Conservation (phyloP, 2,329 filamentous ascomycete genomes). For the Microsporum ferrugineum region DNA sequence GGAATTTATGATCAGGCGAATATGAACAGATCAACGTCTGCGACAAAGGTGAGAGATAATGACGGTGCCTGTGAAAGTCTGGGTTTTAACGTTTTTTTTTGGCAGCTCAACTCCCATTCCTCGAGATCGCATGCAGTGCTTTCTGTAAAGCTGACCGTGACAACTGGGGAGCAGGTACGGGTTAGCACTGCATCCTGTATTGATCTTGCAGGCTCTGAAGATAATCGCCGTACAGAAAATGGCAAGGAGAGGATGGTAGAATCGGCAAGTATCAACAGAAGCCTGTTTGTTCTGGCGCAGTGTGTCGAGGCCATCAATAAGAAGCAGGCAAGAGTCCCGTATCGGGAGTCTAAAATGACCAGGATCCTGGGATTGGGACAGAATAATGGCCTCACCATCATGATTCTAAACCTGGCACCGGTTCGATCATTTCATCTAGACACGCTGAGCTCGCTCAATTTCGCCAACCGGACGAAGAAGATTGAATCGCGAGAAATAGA, state of each 20-base stretch:
- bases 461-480: slow-evolving; percentile 88
- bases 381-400: slow-evolving; percentile 88
- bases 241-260: slow-evolving; percentile 86
- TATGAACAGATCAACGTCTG: slow-evolving; percentile 74
- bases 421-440: slow-evolving; percentile 88
- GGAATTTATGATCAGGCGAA: slow-evolving; percentile 83
- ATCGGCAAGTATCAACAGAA: slow-evolving; percentile 95
- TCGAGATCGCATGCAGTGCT: slow-evolving; percentile 84
- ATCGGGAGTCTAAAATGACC: slow-evolving; percentile 95
- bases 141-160: slow-evolving; percentile 76
- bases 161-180: slow-evolving; percentile 53
- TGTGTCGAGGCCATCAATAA: slow-evolving; percentile 90
- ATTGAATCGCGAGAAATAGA: slow-evolving; percentile 93
- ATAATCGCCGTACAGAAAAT: slow-evolving; percentile 89
- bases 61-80: not conserved
- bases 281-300: slow-evolving; percentile 83
- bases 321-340: slow-evolving; percentile 67
- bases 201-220: slow-evolving; percentile 88
- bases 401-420: slow-evolving; percentile 90
- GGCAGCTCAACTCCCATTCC: slow-evolving; percentile 70
- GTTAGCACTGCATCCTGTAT: slow-evolving; percentile 86
- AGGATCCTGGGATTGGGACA: slow-evolving; percentile 83
- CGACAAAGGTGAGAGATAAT: slow-evolving; percentile 53
- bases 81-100: slow-evolving; percentile 8
- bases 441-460: slow-evolving; percentile 84